phyloP scores from a whole-genome alignment of 1,139 yeast genomes.

The Suhomyces terraborum region DNA sequence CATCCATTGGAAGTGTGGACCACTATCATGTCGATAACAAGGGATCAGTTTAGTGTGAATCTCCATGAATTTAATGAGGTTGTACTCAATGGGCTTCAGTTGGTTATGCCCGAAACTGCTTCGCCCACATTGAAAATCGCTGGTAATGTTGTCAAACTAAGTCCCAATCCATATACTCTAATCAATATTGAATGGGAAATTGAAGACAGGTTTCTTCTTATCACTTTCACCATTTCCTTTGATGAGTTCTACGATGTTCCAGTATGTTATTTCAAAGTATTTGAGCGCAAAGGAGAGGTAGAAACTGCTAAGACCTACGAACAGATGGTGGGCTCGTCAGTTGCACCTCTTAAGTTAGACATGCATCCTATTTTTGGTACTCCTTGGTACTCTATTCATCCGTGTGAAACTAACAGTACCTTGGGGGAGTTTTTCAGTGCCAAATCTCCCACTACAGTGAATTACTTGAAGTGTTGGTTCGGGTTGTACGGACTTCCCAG shows the following conservation, averaged over 20 bases:
- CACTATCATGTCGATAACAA: not conserved
- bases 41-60: not conserved
- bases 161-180: slow-evolving; percentile 3
- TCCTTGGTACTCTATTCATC: slow-evolving; percentile 39
- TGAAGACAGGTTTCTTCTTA: not conserved
- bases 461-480: slow-evolving; percentile 34
- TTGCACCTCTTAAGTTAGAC: slow-evolving; percentile 13
- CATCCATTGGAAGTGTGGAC: no score
- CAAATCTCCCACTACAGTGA: slow-evolving; percentile 5
- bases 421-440: slow-evolving; percentile 18
- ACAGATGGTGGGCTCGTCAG: not conserved
- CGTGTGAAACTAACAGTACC: slow-evolving; percentile 36
- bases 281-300: not conserved
- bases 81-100: not conserved
- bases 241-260: slow-evolving; percentile 38
- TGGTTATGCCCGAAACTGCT: not conserved
- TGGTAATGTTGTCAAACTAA: slow-evolving; percentile 2
- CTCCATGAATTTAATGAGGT: not conserved
- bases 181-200: not conserved
- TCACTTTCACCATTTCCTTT: slow-evolving; percentile 31
- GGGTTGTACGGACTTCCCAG: slow-evolving; percentile 29
- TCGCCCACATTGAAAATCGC: not conserved
- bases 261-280: slow-evolving; percentile 28
- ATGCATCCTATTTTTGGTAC: slow-evolving; percentile 32
- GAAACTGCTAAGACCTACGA: slow-evolving; percentile 4